phyloP scores from a whole-genome alignment of 2,329 filamentous ascomycete species.

The Pseudopithomyces maydicus region DNA sequence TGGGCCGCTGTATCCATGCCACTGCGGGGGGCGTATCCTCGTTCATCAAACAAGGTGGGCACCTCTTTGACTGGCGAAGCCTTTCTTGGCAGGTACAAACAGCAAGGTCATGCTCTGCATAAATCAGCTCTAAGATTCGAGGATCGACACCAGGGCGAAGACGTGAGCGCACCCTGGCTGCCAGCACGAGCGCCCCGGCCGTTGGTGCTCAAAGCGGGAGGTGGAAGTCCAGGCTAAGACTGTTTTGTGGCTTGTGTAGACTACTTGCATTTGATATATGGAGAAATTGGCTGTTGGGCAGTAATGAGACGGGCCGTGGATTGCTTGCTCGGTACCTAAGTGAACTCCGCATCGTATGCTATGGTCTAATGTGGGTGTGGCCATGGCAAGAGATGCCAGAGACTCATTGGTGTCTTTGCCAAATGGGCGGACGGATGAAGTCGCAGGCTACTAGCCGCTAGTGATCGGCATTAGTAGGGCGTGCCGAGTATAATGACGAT shows the following conservation, averaged over 20 bases:
- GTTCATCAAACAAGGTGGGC: conserved; percentile 33
- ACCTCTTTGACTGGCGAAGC: conserved; percentile 23
- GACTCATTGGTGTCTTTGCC: conserved; percentile 16
- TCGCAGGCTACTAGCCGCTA: not conserved
- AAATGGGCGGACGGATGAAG: conserved; percentile 14
- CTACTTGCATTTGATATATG: not conserved
- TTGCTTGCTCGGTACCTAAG: conserved; percentile 7
- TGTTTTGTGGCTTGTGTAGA: not conserved
- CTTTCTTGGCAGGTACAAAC: conserved; percentile 38
- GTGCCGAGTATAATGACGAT: conserved; percentile 9
- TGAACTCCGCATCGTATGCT: conserved; percentile 5
- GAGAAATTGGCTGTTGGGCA: conserved; percentile 12
- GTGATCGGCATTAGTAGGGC: conserved; percentile 3
- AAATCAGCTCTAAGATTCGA: conserved; percentile 34
- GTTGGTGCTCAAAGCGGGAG: not conserved
- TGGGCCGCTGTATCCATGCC: conserved; percentile 3
- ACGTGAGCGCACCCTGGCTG: conserved; percentile 12
- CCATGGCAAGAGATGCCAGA: not conserved
- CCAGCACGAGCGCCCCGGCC: conserved; percentile 14
- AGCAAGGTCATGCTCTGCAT: conserved; percentile 16
- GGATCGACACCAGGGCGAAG: conserved; percentile 20
- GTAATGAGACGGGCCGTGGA: conserved; percentile 9
- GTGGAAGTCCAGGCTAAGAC: not conserved
- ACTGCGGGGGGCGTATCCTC: conserved; percentile 16
- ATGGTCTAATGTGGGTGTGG: conserved; percentile 1